These are phyloP conservation scores for Boletus fagicola DNA, from an alignment of 768 basidiomycete genomes.

Conservation along the genomic window DNA sequence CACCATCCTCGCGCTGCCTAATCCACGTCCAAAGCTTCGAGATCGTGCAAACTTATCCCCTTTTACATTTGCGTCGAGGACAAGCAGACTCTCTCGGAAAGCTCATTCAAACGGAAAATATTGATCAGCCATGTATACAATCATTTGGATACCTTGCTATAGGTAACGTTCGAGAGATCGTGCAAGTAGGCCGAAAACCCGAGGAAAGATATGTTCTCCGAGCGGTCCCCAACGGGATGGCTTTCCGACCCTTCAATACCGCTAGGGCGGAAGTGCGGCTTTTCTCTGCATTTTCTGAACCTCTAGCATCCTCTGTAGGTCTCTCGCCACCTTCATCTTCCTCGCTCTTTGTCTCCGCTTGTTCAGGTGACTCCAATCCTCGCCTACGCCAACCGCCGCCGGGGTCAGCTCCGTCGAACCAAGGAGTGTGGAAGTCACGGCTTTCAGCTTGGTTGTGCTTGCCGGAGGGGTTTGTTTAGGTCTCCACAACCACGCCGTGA, in stretches of 20 bases:
- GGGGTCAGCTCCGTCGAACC: conserved; percentile 16
- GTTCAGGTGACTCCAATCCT: conserved; percentile 58
- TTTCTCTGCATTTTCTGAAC: conserved; percentile 28
- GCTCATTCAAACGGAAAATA: neutral
- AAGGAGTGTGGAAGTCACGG: neutral
- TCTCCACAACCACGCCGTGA: conserved; percentile 45
- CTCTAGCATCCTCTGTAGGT: conserved; percentile 40
- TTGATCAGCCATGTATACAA: neutral
- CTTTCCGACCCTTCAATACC: neutral
- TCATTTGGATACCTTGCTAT: neutral
- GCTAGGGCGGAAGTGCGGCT: neutral
- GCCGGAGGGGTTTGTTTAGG: conserved; percentile 1
- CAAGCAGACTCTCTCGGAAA: neutral
- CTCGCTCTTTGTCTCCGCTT: conserved; percentile 50
- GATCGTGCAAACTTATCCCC: neutral
- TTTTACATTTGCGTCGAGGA: neutral
- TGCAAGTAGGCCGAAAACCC: neutral
- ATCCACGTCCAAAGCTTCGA: neutral
- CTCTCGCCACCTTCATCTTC: conserved; percentile 42
- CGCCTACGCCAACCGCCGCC: conserved; percentile 33
- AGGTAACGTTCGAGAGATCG: neutral
- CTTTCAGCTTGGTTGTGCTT: neutral
- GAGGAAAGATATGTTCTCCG: neutral
- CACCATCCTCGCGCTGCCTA: no score
- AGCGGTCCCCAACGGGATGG: neutral